Conservation (phyloP, 176 grass and related monocot genomes). For the Aegilops tauschii region DNA sequence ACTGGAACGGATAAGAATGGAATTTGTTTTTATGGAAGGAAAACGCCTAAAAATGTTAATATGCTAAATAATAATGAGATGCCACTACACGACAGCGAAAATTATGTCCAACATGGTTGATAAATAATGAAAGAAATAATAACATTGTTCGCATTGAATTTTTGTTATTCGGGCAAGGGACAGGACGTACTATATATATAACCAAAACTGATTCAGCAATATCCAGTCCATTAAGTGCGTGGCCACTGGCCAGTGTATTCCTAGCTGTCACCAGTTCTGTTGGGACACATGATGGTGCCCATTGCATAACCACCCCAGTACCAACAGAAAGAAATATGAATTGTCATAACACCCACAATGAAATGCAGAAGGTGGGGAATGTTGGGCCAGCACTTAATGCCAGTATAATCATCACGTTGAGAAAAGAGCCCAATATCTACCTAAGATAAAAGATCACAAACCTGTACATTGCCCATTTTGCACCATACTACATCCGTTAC, state of each 20-base stretch:
- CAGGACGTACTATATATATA: not conserved
- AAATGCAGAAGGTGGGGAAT: constrained; percentile 7
- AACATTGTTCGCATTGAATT: not conserved
- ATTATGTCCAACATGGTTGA: constrained; percentile 3
- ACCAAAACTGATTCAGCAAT: constrained; percentile 2
- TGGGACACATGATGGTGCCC: not conserved
- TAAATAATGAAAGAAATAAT: not conserved
- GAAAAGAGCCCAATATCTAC: not conserved
- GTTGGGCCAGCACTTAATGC: constrained; percentile 1
- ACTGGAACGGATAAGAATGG: no score
- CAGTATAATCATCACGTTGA: constrained; percentile 4
- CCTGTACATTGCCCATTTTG: not conserved
- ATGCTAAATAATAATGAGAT: not conserved
- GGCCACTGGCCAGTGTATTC: constrained; percentile 7
- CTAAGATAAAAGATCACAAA: constrained; percentile 1
- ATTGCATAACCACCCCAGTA: not conserved
- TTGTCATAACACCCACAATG: constrained; percentile 12
- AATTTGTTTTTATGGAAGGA: no score
- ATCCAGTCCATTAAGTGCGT: not conserved
- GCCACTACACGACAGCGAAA: not conserved
- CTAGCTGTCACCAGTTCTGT: constrained; percentile 16
- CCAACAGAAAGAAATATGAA: constrained; percentile 13
- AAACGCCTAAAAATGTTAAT: no score
- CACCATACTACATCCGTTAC: not conserved
- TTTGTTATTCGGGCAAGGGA: not conserved